phyloP scores from a whole-genome alignment of 2,329 filamentous ascomycete species.

The Epichloe amarillans region DNA sequence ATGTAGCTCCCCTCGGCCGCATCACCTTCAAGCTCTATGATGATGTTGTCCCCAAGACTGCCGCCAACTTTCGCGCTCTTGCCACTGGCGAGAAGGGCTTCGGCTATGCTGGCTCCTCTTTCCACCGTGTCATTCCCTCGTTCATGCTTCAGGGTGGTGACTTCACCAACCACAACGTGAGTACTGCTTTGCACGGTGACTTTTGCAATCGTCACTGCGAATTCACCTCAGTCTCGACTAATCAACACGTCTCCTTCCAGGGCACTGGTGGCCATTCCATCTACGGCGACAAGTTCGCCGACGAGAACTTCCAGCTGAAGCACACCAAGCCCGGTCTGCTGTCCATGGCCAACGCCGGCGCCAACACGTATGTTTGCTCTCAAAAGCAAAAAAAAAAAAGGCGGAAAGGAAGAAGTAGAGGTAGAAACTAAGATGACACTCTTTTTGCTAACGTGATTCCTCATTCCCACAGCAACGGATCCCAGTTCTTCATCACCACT shows the following conservation, averaged over 20 bases:
- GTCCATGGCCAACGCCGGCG: constrained; percentile 12
- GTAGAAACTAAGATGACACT: no score
- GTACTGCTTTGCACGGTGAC: background rate
- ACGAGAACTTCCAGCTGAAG: constrained; percentile 11
- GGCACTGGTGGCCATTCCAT: constrained; percentile 12
- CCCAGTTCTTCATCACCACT: constrained; percentile 96
- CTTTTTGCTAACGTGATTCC: no score
- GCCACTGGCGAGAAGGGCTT: constrained; percentile 70
- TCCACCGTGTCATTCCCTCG: constrained; percentile 85
- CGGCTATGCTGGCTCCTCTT: constrained; percentile 69
- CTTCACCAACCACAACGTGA: constrained; percentile 82
- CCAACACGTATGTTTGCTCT: constrained; percentile 9
- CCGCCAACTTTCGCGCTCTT: constrained; percentile 71
- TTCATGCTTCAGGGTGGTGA: constrained; percentile 97
- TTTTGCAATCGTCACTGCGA: background rate
- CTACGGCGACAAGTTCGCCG: constrained; percentile 10
- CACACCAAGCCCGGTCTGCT: constrained; percentile 10
- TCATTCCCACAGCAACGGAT: constrained; percentile 61
- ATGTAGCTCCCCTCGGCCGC: constrained; percentile 36
- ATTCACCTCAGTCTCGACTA: background rate
- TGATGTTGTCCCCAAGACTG: constrained; percentile 76
- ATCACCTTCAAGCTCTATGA: constrained; percentile 86
- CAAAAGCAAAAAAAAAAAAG: background rate
- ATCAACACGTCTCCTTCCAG: background rate
- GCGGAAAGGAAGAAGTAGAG: background rate